Conservation (phyloP, 2,329 filamentous ascomycete genomes). For the Aspergillus japonicus region DNA sequence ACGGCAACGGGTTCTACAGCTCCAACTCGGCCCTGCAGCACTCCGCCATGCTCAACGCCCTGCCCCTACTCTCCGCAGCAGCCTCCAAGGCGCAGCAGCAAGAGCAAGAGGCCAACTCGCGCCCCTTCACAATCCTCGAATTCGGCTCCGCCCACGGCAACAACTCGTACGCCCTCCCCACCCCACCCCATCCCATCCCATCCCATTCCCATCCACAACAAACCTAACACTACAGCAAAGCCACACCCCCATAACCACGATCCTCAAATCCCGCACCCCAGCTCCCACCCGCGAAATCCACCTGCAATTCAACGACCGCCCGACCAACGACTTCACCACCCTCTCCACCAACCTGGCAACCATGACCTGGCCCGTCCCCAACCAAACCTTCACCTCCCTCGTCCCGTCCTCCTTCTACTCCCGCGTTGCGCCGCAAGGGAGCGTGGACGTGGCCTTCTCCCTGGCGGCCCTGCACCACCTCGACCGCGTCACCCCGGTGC, state of each 20-base stretch:
- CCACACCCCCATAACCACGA: background rate
- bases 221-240: background rate
- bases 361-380: background rate
- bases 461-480: background rate
- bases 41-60: background rate
- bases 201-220: background rate
- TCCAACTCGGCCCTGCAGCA: conserved; percentile 1
- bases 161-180: background rate
- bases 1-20: conserved; percentile 2
- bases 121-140: background rate
- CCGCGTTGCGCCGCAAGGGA: background rate
- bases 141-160: background rate
- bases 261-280: background rate
- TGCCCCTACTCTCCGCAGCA: background rate
- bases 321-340: background rate
- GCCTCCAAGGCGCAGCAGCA: background rate
- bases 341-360: background rate
- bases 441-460: background rate
- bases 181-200: background rate
- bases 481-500: background rate
- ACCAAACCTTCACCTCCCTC: background rate
- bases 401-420: background rate
- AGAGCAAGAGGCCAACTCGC: background rate
- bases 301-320: background rate
- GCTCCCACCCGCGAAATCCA: background rate